Conservation (phyloP, 192 early-diverging fungal species). For the Coemansia sp. region DNA sequence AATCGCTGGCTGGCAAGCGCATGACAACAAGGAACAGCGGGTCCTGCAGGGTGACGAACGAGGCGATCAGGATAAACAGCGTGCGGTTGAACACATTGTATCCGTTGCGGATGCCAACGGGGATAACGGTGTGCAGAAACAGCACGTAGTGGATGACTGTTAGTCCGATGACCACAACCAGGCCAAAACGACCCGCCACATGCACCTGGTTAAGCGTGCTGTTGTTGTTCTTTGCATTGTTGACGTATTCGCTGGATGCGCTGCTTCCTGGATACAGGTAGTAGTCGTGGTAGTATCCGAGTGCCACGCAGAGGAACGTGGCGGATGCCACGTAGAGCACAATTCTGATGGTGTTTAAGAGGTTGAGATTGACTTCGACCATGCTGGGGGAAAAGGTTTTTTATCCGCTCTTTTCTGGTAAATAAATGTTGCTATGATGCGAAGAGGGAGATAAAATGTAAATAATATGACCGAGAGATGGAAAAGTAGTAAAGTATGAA, state of each 20-base stretch:
- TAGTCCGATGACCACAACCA: not conserved
- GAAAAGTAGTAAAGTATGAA: not conserved
- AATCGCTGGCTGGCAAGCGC: not conserved
- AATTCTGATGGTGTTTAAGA: no score
- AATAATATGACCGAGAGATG: not conserved
- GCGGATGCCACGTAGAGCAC: not conserved
- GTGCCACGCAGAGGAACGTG: not conserved
- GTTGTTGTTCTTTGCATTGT: not conserved
- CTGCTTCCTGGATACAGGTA: not conserved
- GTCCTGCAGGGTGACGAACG: not conserved
- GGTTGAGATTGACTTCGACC: no score
- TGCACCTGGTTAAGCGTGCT: not conserved
- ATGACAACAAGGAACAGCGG: not conserved
- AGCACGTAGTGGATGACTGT: not conserved
- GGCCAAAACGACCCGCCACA: not conserved
- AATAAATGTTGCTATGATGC: no score
- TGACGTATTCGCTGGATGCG: not conserved
- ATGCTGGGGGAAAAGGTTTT: no score
- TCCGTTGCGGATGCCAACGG: not conserved
- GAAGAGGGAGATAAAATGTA: not conserved
- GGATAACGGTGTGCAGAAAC: not conserved
- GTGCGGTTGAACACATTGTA: not conserved
- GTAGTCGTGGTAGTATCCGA: not conserved
- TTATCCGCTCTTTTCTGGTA: no score
- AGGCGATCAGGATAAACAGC: not conserved